A percentile compares a stretch with the other conserved stretches of the same genome.
Evolutionary conservation across 2,329 filamentous ascomycete species (phyloP).

Genomic region (Zymoseptoria brevis): DNA sequence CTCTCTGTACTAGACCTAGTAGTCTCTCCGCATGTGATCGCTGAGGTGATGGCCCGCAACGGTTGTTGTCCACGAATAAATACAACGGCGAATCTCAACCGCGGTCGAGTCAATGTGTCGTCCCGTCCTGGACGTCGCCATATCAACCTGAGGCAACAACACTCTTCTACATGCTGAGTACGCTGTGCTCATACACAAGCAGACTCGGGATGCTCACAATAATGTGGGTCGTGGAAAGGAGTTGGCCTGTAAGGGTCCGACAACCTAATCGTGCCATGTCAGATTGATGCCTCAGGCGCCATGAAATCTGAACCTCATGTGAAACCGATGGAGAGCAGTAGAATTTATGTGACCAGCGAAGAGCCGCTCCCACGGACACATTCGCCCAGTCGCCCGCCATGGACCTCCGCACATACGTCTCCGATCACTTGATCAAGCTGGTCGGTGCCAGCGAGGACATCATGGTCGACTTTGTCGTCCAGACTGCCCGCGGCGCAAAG

Average conservation of each 20-base stretch:
- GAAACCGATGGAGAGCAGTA: not conserved
- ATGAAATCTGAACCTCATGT: not conserved
- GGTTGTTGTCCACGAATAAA: not conserved
- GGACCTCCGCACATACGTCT: constrained; percentile 34
- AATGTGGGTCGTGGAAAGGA: not conserved
- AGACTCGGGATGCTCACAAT: too few relatives aligned
- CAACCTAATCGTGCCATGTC: too few relatives aligned
- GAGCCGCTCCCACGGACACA: not conserved
- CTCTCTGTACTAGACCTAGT: not conserved
- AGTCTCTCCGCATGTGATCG: too few relatives aligned
- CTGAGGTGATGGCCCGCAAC: not conserved
- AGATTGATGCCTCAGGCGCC: not conserved
- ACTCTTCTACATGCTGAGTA: not conserved
- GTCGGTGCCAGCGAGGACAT: constrained; percentile 50
- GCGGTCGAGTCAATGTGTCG: not conserved
- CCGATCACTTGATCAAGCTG: constrained; percentile 45
- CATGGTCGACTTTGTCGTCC: constrained; percentile 50
- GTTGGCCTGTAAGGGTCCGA: not conserved
- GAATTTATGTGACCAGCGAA: not conserved
- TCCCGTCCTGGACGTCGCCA: not conserved
- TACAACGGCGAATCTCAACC: not conserved
- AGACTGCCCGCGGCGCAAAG: constrained; percentile 45
- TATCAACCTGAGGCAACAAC: not conserved
- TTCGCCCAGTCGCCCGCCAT: constrained; percentile 15
- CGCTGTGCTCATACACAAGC: too few relatives aligned